These are phyloP conservation scores for Candida pseudoviswanathii DNA, from an alignment of 1,139 yeast genomes.

Conservation along the genomic window DNA sequence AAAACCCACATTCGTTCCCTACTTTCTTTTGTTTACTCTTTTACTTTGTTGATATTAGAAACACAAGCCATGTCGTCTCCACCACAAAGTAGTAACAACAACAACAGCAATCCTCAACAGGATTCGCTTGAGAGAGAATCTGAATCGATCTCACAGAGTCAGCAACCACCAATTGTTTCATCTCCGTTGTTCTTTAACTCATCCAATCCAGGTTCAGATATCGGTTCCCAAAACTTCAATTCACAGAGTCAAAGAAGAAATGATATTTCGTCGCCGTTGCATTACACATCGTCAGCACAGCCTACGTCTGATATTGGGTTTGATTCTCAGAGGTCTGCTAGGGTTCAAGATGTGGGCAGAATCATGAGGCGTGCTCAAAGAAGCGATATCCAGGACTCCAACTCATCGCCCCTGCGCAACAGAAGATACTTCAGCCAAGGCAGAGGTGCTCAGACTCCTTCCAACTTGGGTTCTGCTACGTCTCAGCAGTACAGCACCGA, in stretches of 20 bases:
- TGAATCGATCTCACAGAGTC: slow-evolving; percentile 39
- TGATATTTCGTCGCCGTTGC: slow-evolving; percentile 48
- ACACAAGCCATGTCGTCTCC: slow-evolving; percentile 29
- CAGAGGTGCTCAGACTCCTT: slow-evolving; percentile 12
- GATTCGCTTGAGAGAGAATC: slow-evolving; percentile 23
- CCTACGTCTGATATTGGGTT: slow-evolving; percentile 35
- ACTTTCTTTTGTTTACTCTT: slow-evolving; percentile 1
- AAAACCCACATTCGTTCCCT: no score
- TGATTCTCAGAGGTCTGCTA: slow-evolving; percentile 28
- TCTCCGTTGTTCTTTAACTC: slow-evolving; percentile 67
- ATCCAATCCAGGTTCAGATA: slow-evolving; percentile 48
- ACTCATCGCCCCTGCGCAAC: slow-evolving; percentile 45
- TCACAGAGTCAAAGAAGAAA: slow-evolving; percentile 16
- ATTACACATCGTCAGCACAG: slow-evolving; percentile 46
- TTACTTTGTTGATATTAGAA: background rate
- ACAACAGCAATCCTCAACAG: slow-evolving; percentile 7
- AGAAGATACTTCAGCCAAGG: slow-evolving; percentile 31
- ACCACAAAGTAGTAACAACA: slow-evolving; percentile 28
- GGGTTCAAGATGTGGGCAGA: slow-evolving; percentile 46
- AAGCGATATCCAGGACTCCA: slow-evolving; percentile 43
- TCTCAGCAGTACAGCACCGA: slow-evolving; percentile 35
- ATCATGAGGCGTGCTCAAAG: slow-evolving; percentile 44
- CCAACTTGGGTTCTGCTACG: slow-evolving; percentile 20
- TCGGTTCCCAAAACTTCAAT: slow-evolving; percentile 20
- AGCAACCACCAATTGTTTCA: slow-evolving; percentile 49